These are phyloP conservation scores for Wallacemonas rigidus DNA, from an alignment of 208 protist species.

Conservation along the genomic window DNA sequence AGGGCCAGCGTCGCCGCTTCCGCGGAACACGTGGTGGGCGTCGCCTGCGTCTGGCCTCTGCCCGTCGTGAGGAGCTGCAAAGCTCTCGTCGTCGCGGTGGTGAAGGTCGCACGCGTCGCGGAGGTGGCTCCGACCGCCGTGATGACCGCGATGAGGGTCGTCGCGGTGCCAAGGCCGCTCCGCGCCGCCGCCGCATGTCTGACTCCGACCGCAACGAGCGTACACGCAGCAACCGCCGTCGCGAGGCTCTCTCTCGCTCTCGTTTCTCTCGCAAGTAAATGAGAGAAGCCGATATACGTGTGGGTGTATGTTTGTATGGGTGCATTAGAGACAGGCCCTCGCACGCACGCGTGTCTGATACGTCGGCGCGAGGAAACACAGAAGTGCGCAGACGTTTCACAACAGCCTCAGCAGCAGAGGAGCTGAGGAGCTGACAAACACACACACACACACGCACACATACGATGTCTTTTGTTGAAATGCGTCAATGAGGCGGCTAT, in stretches of 20 bases:
- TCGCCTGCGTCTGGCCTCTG: conserved; percentile 12
- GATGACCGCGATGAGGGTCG: conserved; percentile 32
- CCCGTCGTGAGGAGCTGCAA: conserved; percentile 14
- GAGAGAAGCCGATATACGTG: not conserved
- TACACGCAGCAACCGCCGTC: conserved; percentile 39
- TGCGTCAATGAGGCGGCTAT: too few species aligned
- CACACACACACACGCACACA: too few species aligned
- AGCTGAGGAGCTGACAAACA: too few species aligned
- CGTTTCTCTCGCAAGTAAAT: conserved; percentile 61
- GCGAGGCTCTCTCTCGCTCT: conserved; percentile 49
- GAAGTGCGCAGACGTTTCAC: too few species aligned
- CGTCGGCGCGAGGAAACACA: too few species aligned
- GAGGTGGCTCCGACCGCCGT: conserved; percentile 17
- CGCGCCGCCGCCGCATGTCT: conserved; percentile 37
- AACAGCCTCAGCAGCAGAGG: too few species aligned
- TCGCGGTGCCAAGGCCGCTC: conserved; percentile 57
- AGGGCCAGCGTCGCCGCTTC: conserved; percentile 3
- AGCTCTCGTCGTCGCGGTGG: conserved; percentile 20
- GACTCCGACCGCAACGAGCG: conserved; percentile 74
- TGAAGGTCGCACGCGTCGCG: conserved; percentile 22
- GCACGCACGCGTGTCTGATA: too few species aligned
- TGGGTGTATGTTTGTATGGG: not conserved
- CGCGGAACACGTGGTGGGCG: conserved; percentile 11
- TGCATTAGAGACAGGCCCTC: too few species aligned
- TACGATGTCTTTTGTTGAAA: too few species aligned